phyloP scores from a whole-genome alignment of 257 asterid genomes.

The Ilex aquifolium region DNA sequence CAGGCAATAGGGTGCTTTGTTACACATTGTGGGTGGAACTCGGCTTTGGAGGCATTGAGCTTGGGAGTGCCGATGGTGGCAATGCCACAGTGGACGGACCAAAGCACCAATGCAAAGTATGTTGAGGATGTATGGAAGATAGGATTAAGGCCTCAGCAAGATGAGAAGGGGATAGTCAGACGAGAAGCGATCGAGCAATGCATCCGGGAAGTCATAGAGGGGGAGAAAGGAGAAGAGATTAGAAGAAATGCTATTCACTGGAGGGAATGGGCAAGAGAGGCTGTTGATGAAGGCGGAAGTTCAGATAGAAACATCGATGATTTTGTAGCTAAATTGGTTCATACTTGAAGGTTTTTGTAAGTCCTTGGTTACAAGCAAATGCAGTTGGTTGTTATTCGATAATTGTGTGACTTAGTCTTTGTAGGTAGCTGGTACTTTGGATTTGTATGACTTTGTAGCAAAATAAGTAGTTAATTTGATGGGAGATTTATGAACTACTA shows the following conservation, averaged over 20 bases:
- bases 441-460: no score
- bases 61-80: slow-evolving; percentile 36
- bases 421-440: no score
- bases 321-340: slow-evolving; percentile 13
- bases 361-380: no score
- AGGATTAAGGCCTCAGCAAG: slow-evolving; percentile 27
- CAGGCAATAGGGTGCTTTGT: slow-evolving; percentile 38
- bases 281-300: slow-evolving; percentile 34
- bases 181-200: slow-evolving; percentile 24
- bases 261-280: slow-evolving; percentile 26
- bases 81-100: slow-evolving; percentile 44
- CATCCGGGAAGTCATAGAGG: slow-evolving; percentile 22
- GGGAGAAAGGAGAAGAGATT: slow-evolving; percentile 24
- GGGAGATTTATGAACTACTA: no score
- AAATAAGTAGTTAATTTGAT: no score
- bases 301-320: slow-evolving; percentile 31
- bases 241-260: slow-evolving; percentile 26
- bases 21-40: slow-evolving; percentile 57
- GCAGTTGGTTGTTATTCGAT: no score
- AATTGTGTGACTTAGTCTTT: no score
- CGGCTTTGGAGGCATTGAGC: slow-evolving; percentile 38
- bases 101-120: slow-evolving; percentile 35
- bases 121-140: slow-evolving; percentile 33
- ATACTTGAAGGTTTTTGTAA: no score
- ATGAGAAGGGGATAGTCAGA: slow-evolving; percentile 25